Percentiles rank a stretch among this genome's conserved stretches.
These are phyloP conservation scores for Coffea humblotiana DNA, from an alignment of 305 asterid genomes.

Conservation along the genomic window DNA sequence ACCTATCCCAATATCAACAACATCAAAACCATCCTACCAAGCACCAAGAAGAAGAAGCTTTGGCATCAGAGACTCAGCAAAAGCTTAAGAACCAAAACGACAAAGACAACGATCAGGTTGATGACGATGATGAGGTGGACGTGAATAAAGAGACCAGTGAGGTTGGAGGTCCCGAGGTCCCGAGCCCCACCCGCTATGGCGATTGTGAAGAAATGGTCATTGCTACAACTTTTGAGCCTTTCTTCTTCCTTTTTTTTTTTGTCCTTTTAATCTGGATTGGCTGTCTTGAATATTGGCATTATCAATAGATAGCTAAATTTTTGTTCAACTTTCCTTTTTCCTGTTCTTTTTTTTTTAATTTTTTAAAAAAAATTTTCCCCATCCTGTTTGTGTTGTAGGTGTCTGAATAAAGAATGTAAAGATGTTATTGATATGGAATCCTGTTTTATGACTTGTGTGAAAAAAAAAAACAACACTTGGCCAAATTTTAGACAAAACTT, in stretches of 20 bases:
- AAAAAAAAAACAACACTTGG: too few relatives aligned
- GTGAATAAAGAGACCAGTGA: conserved; percentile 64
- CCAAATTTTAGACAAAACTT: too few relatives aligned
- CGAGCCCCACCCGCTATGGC: conserved; percentile 90
- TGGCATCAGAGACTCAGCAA: conserved; percentile 26
- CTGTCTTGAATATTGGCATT: not conserved
- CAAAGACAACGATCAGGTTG: conserved; percentile 19
- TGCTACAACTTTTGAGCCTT: conserved; percentile 83
- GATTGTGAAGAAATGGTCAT: conserved; percentile 91
- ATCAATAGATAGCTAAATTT: not conserved
- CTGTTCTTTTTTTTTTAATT: not conserved
- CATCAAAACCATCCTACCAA: not conserved
- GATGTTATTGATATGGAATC: not conserved
- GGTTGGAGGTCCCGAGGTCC: conserved; percentile 88
- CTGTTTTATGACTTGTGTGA: not conserved
- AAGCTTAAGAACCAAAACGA: conserved; percentile 32
- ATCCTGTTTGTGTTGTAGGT: not conserved
- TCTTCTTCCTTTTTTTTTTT: not conserved
- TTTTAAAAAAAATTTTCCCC: too few relatives aligned
- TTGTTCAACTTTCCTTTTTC: not conserved
- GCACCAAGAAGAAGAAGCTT: conserved; percentile 17
- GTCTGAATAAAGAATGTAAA: not conserved
- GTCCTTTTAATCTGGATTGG: too few relatives aligned
- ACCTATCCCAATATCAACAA: conserved; percentile 39
- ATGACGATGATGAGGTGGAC: conserved; percentile 12